These are phyloP conservation scores for Tolypocladium paradoxum DNA, from an alignment of 2,329 filamentous ascomycete species.

Conservation along the genomic window DNA sequence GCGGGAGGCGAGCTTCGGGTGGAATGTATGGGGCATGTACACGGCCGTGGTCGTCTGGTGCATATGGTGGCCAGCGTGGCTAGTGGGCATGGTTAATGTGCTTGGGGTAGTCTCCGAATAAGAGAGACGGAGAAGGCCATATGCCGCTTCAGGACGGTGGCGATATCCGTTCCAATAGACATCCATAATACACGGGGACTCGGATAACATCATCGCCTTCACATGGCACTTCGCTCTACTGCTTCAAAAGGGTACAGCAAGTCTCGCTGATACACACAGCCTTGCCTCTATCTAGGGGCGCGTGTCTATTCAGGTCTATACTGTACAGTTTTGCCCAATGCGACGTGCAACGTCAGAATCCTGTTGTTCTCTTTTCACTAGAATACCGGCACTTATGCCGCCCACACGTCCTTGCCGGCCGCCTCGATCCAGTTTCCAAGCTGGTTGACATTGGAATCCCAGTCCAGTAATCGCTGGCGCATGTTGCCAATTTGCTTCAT, in stretches of 20 bases:
- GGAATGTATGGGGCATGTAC: slow-evolving; percentile 83
- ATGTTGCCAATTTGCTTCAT: slow-evolving; percentile 92
- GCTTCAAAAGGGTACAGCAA: neutral
- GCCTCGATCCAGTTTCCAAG: slow-evolving; percentile 95
- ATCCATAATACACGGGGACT: neutral
- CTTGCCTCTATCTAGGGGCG: neutral
- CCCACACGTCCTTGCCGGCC: slow-evolving; percentile 92
- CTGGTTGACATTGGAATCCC: slow-evolving; percentile 93
- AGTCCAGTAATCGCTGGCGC: slow-evolving; percentile 78
- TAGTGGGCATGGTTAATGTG: slow-evolving; percentile 50
- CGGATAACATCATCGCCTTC: neutral
- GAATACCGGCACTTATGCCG: slow-evolving; percentile 42
- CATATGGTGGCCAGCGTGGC: slow-evolving; percentile 91
- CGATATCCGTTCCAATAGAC: neutral
- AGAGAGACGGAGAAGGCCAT: neutral
- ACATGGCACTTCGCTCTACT: neutral
- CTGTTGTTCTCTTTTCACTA: neutral
- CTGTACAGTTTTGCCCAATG: neutral
- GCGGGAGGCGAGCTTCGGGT: slow-evolving; percentile 68
- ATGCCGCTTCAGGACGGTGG: neutral
- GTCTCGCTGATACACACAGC: neutral
- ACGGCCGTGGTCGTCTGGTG: slow-evolving; percentile 87
- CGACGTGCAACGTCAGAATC: neutral
- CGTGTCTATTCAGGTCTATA: neutral
- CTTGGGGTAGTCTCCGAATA: slow-evolving; percentile 25